These are phyloP conservation scores for Aspergillus neoniger DNA, from an alignment of 2,329 filamentous ascomycete species.

Conservation along the genomic window DNA sequence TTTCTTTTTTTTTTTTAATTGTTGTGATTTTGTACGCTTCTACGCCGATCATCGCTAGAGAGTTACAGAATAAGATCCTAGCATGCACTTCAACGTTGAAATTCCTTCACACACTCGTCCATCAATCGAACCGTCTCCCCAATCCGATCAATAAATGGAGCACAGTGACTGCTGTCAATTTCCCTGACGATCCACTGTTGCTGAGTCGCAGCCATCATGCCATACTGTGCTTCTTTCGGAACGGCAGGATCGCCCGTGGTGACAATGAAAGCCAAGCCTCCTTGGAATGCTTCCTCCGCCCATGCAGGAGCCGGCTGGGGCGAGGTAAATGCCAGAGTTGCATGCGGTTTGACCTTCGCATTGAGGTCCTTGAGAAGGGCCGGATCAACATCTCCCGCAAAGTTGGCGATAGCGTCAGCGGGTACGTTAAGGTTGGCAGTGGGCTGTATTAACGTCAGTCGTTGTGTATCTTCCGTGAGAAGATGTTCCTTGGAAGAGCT, in stretches of 20 bases:
- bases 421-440: conserved; percentile 15
- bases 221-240: conserved; percentile 25
- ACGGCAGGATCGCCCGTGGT: conserved; percentile 25
- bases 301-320: conserved; percentile 28
- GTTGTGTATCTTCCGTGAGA: too few species aligned
- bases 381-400: conserved; percentile 20
- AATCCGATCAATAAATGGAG: conserved; percentile 16
- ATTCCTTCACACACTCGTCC: background rate
- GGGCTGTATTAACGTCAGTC: conserved; percentile 8
- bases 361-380: conserved; percentile 4
- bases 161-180: conserved; percentile 18
- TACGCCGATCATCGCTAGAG: too few species aligned
- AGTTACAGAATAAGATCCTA: background rate
- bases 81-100: background rate
- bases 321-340: conserved; percentile 26
- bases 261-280: conserved; percentile 27
- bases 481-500: background rate
- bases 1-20: too few species aligned
- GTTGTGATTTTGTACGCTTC: too few species aligned
- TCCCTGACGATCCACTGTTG: conserved; percentile 26
- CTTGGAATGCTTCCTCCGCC: conserved; percentile 22
- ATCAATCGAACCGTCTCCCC: background rate
- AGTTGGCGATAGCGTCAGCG: conserved; percentile 16
- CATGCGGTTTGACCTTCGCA: conserved; percentile 23
- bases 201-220: conserved; percentile 26